phyloP scores from a whole-genome alignment of 1,139 yeast genomes.

The Sugiyamaella sp. region DNA sequence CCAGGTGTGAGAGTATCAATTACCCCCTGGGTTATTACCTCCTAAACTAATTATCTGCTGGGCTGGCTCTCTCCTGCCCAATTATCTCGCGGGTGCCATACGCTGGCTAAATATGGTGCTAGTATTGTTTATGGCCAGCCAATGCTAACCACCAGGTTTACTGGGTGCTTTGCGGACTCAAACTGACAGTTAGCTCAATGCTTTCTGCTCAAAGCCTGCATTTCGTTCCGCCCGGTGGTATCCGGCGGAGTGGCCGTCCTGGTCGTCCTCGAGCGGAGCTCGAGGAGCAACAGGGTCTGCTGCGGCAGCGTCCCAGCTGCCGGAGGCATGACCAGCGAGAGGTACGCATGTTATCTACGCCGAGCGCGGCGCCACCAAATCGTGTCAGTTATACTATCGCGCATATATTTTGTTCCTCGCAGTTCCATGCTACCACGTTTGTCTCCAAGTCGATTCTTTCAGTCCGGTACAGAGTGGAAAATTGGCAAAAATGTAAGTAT shows the following conservation, averaged over 20 bases:
- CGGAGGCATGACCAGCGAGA: background rate
- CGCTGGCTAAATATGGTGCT: no score
- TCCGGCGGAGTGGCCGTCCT: background rate
- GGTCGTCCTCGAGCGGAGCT: background rate
- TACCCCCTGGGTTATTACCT: no score
- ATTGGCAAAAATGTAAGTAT: background rate
- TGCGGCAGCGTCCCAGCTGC: background rate
- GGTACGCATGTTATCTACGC: background rate
- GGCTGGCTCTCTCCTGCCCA: no score
- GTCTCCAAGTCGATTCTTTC: background rate
- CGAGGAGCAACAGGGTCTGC: background rate
- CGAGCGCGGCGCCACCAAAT: background rate
- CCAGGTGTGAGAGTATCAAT: no score
- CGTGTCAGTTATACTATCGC: background rate
- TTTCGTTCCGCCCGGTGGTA: background rate
- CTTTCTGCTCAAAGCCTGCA: no score
- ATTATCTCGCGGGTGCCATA: no score
- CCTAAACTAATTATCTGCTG: no score
- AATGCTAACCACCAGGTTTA: no score
- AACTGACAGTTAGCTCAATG: no score
- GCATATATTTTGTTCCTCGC: conserved; percentile 1
- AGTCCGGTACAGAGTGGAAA: background rate
- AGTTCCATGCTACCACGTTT: conserved; percentile 1
- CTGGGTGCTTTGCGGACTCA: no score
- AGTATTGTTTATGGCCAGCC: no score